Evolutionary conservation across 1,139 yeast genomes (phyloP), one percentile per base, ranked within the genome.

Genomic region (Pichia sp.): DNA sequence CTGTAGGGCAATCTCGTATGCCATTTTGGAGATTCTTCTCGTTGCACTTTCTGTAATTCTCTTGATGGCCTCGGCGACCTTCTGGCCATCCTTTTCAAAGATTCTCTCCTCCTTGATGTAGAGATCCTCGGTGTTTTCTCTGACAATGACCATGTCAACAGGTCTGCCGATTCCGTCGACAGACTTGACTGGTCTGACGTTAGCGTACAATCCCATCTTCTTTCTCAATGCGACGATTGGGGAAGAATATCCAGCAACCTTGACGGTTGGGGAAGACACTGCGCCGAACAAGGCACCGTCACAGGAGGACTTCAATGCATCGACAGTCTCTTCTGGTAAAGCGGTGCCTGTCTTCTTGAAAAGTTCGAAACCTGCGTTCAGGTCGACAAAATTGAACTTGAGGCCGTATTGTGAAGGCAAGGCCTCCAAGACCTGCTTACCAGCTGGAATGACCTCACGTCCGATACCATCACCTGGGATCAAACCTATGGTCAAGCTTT

Each of bases 401-500:
- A 93, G 79, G 48, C 87, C 95, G 65, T 77, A 87, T 60, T 79
- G 77, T 30, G 83, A 69, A 48, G 96, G 95, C 55, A 93, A 79
- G 57, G 83, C 84, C 71, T 91, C 93, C 62, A 93, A 78, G 30
- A 93, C 81, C 56, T 87, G 86, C 65, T 80, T 79, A 64, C 98
- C 98, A 47, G 98, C 87, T 57, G 99, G 99, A 58, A 93, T 90
- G 48, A 93, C 99, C 72, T 93, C 99, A 66, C 88, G 83, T 52
- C 99, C 99, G 64, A 93, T 93, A 58, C 99, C 99, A 69, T 93
- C 99, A 68, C 99, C 99, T 49, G 99, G 96, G 64, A 93, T 90
- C 66, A 93, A 79, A 56, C 86, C 74, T 50, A 71, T 69, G 51
- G 66, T 71, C 44, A 71, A 61, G 43, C 71, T 68, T 55, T 70